A percentile compares a stretch with the other conserved stretches of the same genome.
These are phyloP conservation scores for Phylloporus gajari DNA, from an alignment of 1,284 basidiomycete genomes.

Conservation along the genomic window DNA sequence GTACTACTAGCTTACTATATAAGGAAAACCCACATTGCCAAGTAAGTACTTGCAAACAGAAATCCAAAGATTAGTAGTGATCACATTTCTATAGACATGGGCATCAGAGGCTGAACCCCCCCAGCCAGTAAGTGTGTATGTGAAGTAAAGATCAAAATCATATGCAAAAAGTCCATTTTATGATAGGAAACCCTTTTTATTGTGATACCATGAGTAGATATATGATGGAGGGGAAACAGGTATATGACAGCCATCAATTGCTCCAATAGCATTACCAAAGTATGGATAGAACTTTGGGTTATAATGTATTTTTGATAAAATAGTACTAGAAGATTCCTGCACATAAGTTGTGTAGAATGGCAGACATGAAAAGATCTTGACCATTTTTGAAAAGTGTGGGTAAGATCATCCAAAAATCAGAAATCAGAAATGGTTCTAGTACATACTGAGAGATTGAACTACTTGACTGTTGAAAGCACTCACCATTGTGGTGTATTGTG, in stretches of 20 bases:
- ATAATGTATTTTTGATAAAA: neutral
- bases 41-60: neutral
- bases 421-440: neutral
- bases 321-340: neutral
- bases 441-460: neutral
- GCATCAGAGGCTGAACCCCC: neutral
- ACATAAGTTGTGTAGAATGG: neutral
- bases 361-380: neutral
- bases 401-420: too few relatives aligned
- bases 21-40: neutral
- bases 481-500: neutral
- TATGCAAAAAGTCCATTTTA: neutral
- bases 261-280: neutral
- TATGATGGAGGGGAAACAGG: neutral
- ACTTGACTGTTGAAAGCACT: neutral
- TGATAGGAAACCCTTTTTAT: neutral
- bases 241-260: neutral
- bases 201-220: neutral
- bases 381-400: neutral
- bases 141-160: neutral
- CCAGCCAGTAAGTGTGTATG: neutral
- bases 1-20: neutral
- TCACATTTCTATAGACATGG: neutral
- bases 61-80: neutral
- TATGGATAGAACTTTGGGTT: neutral